Evolutionary conservation across 2,329 filamentous ascomycete species (phyloP).

Genomic region (Pseudogymnoascus sp.): DNA sequence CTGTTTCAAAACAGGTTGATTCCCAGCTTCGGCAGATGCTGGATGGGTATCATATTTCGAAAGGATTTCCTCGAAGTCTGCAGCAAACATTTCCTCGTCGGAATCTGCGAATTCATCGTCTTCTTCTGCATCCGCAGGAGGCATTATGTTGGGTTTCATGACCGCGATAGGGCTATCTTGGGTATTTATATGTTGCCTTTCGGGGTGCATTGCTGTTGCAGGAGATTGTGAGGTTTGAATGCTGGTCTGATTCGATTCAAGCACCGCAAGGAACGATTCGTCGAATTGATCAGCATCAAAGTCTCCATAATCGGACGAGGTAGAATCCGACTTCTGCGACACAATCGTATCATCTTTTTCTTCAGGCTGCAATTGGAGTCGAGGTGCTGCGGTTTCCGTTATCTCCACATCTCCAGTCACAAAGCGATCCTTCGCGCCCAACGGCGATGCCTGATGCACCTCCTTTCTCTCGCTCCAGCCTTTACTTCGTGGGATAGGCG

Average conservation of each 20-base stretch:
- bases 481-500: constrained; percentile 23
- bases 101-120: constrained; percentile 58
- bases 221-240: constrained; percentile 18
- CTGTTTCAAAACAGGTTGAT: constrained; percentile 8
- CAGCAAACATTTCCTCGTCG: constrained; percentile 53
- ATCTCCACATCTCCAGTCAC: constrained; percentile 46
- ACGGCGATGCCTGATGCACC: constrained; percentile 10
- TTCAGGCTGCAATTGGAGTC: constrained; percentile 8
- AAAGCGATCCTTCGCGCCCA: constrained; percentile 14
- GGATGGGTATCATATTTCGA: constrained; percentile 42
- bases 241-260: constrained; percentile 36
- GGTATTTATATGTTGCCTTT: background rate
- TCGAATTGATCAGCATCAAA: constrained; percentile 46
- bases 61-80: constrained; percentile 49
- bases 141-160: background rate
- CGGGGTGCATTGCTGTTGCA: background rate
- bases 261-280: constrained; percentile 38
- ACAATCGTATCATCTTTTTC: background rate
- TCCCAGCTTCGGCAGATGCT: constrained; percentile 16
- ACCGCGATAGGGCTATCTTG: background rate
- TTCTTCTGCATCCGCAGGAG: background rate
- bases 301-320: constrained; percentile 27
- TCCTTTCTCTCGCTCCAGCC: background rate
- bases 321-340: background rate
- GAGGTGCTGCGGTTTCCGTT: background rate